Evolutionary conservation across 805 yeast genomes (phyloP), one percentile per base, ranked within the genome.

Genomic region (Starmera dryadoides): DNA sequence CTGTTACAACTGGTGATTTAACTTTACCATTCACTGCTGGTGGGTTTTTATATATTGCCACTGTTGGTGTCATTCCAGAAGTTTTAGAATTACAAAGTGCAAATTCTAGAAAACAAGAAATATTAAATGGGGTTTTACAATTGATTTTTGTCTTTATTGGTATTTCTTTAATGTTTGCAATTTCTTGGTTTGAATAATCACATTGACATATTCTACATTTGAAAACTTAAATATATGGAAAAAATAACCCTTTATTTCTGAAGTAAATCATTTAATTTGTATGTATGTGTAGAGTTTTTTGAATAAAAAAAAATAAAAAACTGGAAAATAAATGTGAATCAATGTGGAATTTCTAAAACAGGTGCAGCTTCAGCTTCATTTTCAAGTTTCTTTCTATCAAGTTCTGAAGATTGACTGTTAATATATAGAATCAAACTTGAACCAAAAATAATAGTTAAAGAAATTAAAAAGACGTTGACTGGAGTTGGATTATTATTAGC

Each of bases 401-500:
- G 57, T 32, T 53, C 51, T 34, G 57, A 55, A 30, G 70, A 64
- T 47, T 71, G 71, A 9, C 51, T 42, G 21, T 56, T 36, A 26
- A 66, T 57, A 41, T 50, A 59, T 1, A 42, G 12, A n/a, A 61
- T 40, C 28, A 58, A 42, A 20, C 49, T 35, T 4, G 46, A 29
- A 12, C 66, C 66, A 29, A 45, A 54, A 2, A 81, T 23, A 1
- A 70, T 56, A 2, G 94, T 86, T 26, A 73, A 49, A 0, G 54
- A 41, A 1, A 86, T 68, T 42, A 91, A 65, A 1, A 69, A 41
- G 0, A 64, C 33, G 57, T 89, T 89, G 19, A 86, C 73, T 0
- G 97, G 96, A 2, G 69, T 69, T 17, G 98, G 97, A 57, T 89
- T 79, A 75, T 76, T 76, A 37, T 74, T 45, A 56, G 85, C 83